Evolutionary conservation across 2,329 filamentous ascomycete species (phyloP).

Genomic region (Nothomitra cinnamomea): DNA sequence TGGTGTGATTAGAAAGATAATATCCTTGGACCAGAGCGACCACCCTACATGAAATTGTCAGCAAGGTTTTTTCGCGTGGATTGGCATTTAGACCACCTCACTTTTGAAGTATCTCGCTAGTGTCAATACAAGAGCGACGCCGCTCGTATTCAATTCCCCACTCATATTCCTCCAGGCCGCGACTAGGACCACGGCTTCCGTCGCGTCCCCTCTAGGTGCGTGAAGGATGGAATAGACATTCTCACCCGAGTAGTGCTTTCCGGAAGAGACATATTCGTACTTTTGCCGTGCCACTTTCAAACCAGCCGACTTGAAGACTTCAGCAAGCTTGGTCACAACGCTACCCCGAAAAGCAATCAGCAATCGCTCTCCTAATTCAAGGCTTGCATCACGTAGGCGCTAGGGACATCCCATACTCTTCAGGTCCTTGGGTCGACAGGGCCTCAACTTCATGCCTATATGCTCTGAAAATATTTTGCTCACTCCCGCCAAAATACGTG

Average conservation of each 20-base stretch:
- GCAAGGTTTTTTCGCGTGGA: not conserved
- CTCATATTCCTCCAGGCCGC: constrained; percentile 77
- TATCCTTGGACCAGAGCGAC: constrained; percentile 98
- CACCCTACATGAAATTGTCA: constrained; percentile 38
- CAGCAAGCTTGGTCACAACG: constrained; percentile 53
- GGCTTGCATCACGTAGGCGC: constrained; percentile 4
- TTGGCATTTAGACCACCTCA: constrained; percentile 14
- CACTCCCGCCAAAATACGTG: constrained; percentile 91
- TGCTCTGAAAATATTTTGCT: constrained; percentile 84
- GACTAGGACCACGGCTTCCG: constrained; percentile 86
- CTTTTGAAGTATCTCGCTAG: constrained; percentile 89
- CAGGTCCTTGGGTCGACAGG: constrained; percentile 23
- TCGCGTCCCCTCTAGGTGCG: constrained; percentile 86
- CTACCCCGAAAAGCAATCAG: constrained; percentile 11
- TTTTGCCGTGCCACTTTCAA: constrained; percentile 78
- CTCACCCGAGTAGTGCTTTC: constrained; percentile 57
- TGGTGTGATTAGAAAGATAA: constrained; percentile 75
- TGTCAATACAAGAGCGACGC: constrained; percentile 71
- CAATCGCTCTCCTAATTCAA: not conserved
- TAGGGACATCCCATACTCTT: constrained; percentile 17
- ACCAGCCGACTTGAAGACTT: constrained; percentile 60
- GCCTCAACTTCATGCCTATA: constrained; percentile 70
- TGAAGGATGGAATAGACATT: constrained; percentile 91
- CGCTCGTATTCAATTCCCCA: constrained; percentile 65
- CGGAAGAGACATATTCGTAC: constrained; percentile 70